These are phyloP conservation scores for Wickerhamomyces chaumierensis DNA, from an alignment of 805 yeast species.

Conservation along the genomic window DNA sequence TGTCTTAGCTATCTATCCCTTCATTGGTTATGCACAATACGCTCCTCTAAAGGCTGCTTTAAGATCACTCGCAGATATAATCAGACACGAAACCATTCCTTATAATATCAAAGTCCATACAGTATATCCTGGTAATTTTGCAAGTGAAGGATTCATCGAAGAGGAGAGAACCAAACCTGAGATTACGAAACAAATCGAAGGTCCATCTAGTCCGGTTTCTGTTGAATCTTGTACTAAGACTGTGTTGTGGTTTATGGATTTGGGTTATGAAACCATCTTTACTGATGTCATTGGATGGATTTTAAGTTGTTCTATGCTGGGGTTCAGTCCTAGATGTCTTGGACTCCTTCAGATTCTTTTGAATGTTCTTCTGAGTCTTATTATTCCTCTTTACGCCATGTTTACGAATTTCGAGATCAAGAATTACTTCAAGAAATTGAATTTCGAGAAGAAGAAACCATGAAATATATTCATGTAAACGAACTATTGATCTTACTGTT, in stretches of 20 bases:
- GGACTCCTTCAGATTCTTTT: slow-evolving; percentile 39
- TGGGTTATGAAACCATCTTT: slow-evolving; percentile 62
- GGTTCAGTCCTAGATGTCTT: slow-evolving; percentile 56
- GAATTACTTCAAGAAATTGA: slow-evolving; percentile 29
- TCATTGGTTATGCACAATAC: slow-evolving; percentile 85
- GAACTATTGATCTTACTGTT: too few species aligned
- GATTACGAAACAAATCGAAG: slow-evolving; percentile 76
- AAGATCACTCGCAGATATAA: slow-evolving; percentile 57
- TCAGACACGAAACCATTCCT: slow-evolving; percentile 73
- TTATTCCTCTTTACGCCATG: slow-evolving; percentile 46
- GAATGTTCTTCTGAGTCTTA: slow-evolving; percentile 36
- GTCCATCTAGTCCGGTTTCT: slow-evolving; percentile 61
- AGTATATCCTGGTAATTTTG: slow-evolving; percentile 82
- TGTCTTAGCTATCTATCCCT: slow-evolving; percentile 71
- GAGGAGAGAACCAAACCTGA: slow-evolving; percentile 82
- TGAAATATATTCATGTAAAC: too few species aligned
- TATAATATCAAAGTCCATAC: slow-evolving; percentile 61
- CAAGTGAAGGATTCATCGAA: slow-evolving; percentile 72
- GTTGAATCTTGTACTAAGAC: slow-evolving; percentile 56
- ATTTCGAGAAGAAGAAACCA: neutral
- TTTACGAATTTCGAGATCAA: slow-evolving; percentile 40
- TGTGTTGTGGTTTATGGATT: slow-evolving; percentile 41
- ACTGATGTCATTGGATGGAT: slow-evolving; percentile 86
- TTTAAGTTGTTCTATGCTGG: slow-evolving; percentile 53
- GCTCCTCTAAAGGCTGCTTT: slow-evolving; percentile 85